Percentiles rank a stretch among this genome's conserved stretches.
Conservation (phyloP, 108 stramenopile genomes). For the Nannochloropsis oceanica region DNA sequence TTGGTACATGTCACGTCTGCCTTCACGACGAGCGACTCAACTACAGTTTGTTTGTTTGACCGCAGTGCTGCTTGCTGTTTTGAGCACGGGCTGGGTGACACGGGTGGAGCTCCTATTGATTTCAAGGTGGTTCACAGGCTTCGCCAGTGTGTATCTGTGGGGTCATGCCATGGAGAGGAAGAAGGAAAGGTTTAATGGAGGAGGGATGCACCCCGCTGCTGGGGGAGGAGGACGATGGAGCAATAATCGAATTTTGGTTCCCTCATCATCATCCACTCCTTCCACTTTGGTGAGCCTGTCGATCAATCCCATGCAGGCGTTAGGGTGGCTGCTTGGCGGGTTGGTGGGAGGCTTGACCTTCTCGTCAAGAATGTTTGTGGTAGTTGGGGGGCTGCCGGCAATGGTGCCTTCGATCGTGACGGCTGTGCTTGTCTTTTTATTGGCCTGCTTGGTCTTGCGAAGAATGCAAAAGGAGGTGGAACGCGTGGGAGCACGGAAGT, state of each 20-base stretch:
- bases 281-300: no score
- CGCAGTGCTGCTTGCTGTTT: not conserved
- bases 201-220: not conserved
- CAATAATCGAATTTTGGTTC: no score
- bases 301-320: not conserved
- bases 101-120: not conserved
- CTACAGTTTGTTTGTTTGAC: not conserved
- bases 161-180: not conserved
- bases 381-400: not conserved
- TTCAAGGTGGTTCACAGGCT: not conserved
- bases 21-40: not conserved
- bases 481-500: not conserved
- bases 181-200: not conserved
- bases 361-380: not conserved
- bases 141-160: not conserved
- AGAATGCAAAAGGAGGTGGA: not conserved
- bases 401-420: not conserved
- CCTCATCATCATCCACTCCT: no score
- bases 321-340: not conserved
- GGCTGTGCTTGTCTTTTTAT: not conserved
- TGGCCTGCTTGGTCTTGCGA: not conserved
- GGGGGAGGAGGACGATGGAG: not conserved
- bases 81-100: not conserved
- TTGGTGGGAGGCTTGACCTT: not conserved
- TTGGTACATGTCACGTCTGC: not conserved